Base-by-base conservation (phyloP, 176 grass and related monocot species). In the Elymus sibiricus region DNA sequence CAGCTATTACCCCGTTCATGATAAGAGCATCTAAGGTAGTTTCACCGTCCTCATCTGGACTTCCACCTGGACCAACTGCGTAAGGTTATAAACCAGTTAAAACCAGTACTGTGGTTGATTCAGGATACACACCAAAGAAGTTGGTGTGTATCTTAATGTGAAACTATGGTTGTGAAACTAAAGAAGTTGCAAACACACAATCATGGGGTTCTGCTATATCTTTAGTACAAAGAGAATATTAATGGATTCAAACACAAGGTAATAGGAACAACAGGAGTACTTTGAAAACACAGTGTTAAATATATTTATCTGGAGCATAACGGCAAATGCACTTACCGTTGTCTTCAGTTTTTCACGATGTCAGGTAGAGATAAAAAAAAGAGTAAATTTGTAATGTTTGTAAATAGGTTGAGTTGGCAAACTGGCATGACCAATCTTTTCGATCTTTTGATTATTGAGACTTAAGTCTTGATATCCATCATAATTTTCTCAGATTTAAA, bases 11-110 rank as follows among this genome's bases (percentile, higher is more conserved):
- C 93, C 92, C 96, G 84, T 95, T 88, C 96, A 98, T 98, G 80
- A 95, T 93, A 81, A 98, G 96, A 84, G 92, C 96, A 91, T 98
- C 96, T 86, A 98, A 84, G 77, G 96, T 98, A 51, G 96, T 98
- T 94, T 98, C 93, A 34, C 93, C 92, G 5, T 95, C 92, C 78
- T 95, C 96, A 67, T 98, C 96, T 63, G 93, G 93, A 84, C 96
- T 94, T 59, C 96, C 96, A 84, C 96, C 90, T 46, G 93, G 96
- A 77, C 92, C 96, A 86, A 98, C 96, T 98, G 80, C 15, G 37
- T 31, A 65, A 80, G 31, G 39, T 19, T 14, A 27, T 63, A 86
- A 81, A 58, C 37, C 19, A 62, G 11, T 67, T 37, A 62, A 83
- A 68, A 68, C 19, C 16, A 81, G 19, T 32, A 62, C 9, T 47